Evolutionary conservation across 495 filamentous ascomycete species (phyloP), one percentile per base, ranked within the genome.

Genomic region (Lentithecium fluviatile): DNA sequence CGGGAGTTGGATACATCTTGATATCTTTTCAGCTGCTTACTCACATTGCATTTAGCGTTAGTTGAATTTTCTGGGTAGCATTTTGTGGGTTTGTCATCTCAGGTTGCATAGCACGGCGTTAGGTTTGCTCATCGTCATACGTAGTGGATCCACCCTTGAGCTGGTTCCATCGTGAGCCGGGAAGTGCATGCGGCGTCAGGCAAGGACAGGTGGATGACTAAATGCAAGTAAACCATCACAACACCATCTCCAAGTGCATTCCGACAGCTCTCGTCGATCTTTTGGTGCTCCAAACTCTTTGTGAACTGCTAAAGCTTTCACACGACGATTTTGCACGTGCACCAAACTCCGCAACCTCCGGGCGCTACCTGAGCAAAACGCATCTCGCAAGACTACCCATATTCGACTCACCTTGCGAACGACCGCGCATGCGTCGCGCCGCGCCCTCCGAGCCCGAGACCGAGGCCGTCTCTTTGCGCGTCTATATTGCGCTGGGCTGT

Each of bases 401-500:
- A 6, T 51, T 45, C 8, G 13, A 19, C 52, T 17, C 11, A 21
- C 12, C 53, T 11, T 17, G 6, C 40, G n/a, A 17, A 60, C 51
- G 45, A 46, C 50, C 34, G 62, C 62, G 62, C 62, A 65, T 65
- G 62, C 50, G 15, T 60, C 56, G 56, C 50, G 45, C 43, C 12
- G 23, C 17, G 8, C 38, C 23, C 19, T 45, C 6, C 15, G 0
- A 11, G 17, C 15, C 42, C 37, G 62, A 55, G 47, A 36, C 62
- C 1, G 20, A 52, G 36, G 11, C 60, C 56, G 62, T 56, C 56
- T 56, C 62, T 36, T 48, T 55, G 42, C 61, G 40, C 43, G 48
- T 29, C 12, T 15, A 19, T 19, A 26, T 60, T 32, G 56, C 62
- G 6, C 11, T 49, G 15, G 51, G 21, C 21, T 81, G 78, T 62